Conservation (phyloP, 805 yeast genomes). For the Candida arabinofermentans region DNA sequence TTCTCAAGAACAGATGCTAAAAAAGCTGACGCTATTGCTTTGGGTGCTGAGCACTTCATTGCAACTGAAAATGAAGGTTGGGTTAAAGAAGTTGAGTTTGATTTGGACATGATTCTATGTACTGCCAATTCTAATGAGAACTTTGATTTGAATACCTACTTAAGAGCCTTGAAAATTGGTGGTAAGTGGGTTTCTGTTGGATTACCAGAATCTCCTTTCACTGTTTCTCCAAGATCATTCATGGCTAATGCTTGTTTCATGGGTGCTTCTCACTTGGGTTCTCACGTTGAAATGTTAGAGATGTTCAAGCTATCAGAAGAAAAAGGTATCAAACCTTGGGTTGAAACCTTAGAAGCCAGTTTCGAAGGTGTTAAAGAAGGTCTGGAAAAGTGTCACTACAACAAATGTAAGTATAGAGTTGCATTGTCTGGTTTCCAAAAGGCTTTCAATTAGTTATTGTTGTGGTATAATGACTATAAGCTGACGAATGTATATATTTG, state of each 20-base stretch:
- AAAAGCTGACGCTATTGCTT: constrained; percentile 45
- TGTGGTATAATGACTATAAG: too few species aligned
- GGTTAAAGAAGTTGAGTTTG: constrained; percentile 25
- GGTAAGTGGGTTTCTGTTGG: constrained; percentile 65
- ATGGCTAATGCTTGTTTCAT: constrained; percentile 43
- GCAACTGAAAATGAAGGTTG: constrained; percentile 42
- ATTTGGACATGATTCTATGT: constrained; percentile 49
- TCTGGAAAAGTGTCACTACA: constrained; percentile 47
- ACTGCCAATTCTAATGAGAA: constrained; percentile 49
- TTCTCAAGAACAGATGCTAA: constrained; percentile 48
- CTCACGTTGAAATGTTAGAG: constrained; percentile 60
- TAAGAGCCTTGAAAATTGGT: constrained; percentile 50
- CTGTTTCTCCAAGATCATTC: constrained; percentile 39
- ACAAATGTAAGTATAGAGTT: constrained; percentile 62
- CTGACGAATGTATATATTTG: too few species aligned
- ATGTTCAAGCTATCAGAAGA: constrained; percentile 63
- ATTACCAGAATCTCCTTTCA: constrained; percentile 49
- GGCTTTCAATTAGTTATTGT: constrained; percentile 28
- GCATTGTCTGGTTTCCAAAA: constrained; percentile 55
- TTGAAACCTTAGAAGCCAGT: constrained; percentile 52
- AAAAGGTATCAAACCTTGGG: constrained; percentile 57
- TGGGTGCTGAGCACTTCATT: constrained; percentile 54
- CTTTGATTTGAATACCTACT: constrained; percentile 45
- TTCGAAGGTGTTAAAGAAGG: constrained; percentile 52
- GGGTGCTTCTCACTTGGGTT: constrained; percentile 59